Conservation (phyloP, 2,329 filamentous ascomycete genomes). For the Botrytis deweyae region DNA sequence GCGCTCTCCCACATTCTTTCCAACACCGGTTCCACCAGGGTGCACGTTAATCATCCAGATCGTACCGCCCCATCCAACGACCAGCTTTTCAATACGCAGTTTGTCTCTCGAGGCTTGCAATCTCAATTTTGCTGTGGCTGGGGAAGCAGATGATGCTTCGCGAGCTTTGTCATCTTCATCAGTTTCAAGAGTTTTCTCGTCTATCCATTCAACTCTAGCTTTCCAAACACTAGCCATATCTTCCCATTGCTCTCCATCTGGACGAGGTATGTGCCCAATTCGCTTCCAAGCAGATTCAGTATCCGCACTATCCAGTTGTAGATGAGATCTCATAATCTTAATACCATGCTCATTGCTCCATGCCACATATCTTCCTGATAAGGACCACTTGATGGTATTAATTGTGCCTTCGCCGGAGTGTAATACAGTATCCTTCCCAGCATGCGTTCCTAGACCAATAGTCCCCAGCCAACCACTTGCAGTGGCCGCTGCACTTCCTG, state of each 20-base stretch:
- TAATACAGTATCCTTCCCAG: slow-evolving; percentile 79
- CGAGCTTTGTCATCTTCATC: slow-evolving; percentile 57
- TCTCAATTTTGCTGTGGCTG: slow-evolving; percentile 49
- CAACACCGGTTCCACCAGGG: slow-evolving; percentile 65
- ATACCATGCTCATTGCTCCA: slow-evolving; percentile 98
- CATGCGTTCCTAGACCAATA: slow-evolving; percentile 75
- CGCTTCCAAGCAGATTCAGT: slow-evolving; percentile 88
- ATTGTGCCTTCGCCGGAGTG: slow-evolving; percentile 93
- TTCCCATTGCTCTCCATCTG: slow-evolving; percentile 84
- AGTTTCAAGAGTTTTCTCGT: slow-evolving; percentile 73
- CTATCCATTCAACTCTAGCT: slow-evolving; percentile 87
- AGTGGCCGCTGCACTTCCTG: slow-evolving; percentile 75
- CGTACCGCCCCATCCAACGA: slow-evolving; percentile 94
- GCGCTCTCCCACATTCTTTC: slow-evolving; percentile 66
- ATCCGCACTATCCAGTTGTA: slow-evolving; percentile 74
- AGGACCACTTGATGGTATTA: slow-evolving; percentile 89
- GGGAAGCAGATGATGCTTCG: slow-evolving; percentile 41
- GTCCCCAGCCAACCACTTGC: slow-evolving; percentile 90
- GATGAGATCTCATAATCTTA: slow-evolving; percentile 92
- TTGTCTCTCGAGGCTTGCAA: slow-evolving; percentile 50
- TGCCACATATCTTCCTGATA: slow-evolving; percentile 86
- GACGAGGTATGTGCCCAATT: slow-evolving; percentile 87
- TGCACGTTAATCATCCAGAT: slow-evolving; percentile 95
- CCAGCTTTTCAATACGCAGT: slow-evolving; percentile 67
- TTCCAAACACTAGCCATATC: slow-evolving; percentile 98